Evolutionary conservation across 345 rosid genomes (phyloP), one percentile per base, ranked within the genome.

Genomic region (Ceriops decandra): DNA sequence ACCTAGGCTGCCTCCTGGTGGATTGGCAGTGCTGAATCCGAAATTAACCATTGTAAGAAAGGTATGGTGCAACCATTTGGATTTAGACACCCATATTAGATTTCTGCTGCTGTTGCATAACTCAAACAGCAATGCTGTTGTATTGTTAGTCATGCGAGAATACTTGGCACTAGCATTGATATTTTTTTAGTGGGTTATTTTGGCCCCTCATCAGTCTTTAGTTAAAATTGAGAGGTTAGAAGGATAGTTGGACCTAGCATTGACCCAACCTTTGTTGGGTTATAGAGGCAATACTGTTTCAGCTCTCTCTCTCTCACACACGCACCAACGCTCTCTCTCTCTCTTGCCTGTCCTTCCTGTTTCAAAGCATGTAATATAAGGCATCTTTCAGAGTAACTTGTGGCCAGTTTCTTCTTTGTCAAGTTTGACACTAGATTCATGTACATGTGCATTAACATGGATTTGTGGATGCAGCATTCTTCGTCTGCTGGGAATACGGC

Each of bases 1-100:
- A 64, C 98, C 98, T n/a, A 82, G 98, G 77, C 90, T 95, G 76
- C 99, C 98, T 56, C 97, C 98, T 32, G 99, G 99, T 64, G 98
- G 99, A 65, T 74, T 95, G 77, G 98, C 99, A 1, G 98, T 92
- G 66, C 77, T 95, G 57, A 92, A 87, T 78, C 99, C 99, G 47
- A 95, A 90, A 83, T 79, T 95, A 71, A 95, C 99, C 31, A 95
- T 95, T 30, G 99, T 95, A 72, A 84, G 99, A 81, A 95, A 95
- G 98, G 98, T 95, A 90, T 71, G 35, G 8, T 26, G 17, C 8
- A 60, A 33, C 21, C 26, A 2, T 24, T 26, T 21, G 52, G 58
- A 20, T 56, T 56, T 24, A 21, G 16, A 56, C 10, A 13, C 16
- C 28, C 17, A 24, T 24, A 1, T 24, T 56, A 16, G 28, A 56